Percentiles rank a stretch among this genome's conserved stretches.
Conservation (phyloP, 768 basidiomycete species). For the Serpula lacrymans region DNA sequence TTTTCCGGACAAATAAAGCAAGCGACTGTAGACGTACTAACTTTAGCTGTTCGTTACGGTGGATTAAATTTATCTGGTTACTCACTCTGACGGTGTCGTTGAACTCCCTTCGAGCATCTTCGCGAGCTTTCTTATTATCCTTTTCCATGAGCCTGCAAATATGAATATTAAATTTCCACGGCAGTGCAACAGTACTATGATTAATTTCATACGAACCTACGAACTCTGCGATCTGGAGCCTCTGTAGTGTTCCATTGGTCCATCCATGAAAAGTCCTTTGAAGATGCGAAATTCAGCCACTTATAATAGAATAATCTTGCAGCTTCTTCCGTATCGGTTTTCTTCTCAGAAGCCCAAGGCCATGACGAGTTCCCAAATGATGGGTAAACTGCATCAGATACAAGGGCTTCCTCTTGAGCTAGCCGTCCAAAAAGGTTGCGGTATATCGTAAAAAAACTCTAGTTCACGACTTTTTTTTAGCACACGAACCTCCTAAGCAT, state of each 20-base stretch:
- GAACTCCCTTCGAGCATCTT: conserved; percentile 86
- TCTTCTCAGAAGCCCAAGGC: conserved; percentile 56
- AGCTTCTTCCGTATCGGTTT: conserved; percentile 43
- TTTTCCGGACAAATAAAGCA: conserved; percentile 73
- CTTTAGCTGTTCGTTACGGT: not conserved
- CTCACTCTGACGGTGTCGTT: conserved; percentile 86
- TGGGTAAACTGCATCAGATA: conserved; percentile 57
- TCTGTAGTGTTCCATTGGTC: conserved; percentile 81
- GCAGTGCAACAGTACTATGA: not conserved
- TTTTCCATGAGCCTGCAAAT: conserved; percentile 82
- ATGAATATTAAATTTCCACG: not conserved
- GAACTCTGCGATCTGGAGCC: conserved; percentile 81
- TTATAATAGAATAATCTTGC: conserved; percentile 76
- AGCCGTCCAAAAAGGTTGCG: conserved; percentile 83
- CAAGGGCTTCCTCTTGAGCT: conserved; percentile 65
- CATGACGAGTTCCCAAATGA: conserved; percentile 80
- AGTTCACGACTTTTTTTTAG: no score
- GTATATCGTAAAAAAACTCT: conserved; percentile 93
- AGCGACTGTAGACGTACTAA: conserved; percentile 54
- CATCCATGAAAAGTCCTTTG: conserved; percentile 86
- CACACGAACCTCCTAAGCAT: conserved; percentile 2
- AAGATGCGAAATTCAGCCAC: conserved; percentile 85
- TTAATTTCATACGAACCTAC: conserved; percentile 73
- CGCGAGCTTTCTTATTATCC: conserved; percentile 90
- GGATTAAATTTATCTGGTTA: conserved; percentile 1